phyloP scores from a whole-genome alignment of 2,329 filamentous ascomycete species.

The Aspergillus melleus region DNA sequence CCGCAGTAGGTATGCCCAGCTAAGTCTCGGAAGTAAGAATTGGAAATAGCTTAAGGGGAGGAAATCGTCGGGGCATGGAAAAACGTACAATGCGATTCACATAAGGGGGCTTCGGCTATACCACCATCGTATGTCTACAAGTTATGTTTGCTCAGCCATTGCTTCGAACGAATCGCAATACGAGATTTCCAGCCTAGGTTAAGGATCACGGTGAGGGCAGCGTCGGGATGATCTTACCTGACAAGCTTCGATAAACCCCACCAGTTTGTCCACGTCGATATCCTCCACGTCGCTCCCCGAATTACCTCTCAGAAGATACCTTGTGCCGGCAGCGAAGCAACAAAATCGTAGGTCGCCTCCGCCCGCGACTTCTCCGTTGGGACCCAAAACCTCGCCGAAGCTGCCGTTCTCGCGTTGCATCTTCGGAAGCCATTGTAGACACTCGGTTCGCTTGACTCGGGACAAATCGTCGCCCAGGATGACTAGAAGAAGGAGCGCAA shows the following conservation, averaged over 20 bases:
- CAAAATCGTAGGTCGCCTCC: conserved; percentile 85
- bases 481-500: conserved; percentile 75
- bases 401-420: conserved; percentile 84
- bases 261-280: conserved; percentile 70
- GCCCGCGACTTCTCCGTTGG: conserved; percentile 64
- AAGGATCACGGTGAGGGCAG: not conserved
- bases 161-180: not conserved
- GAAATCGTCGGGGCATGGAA: conserved; percentile 1
- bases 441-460: conserved; percentile 66
- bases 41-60: conserved; percentile 1
- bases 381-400: conserved; percentile 78
- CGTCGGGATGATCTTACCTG: conserved; percentile 45
- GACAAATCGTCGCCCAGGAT: conserved; percentile 63
- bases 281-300: conserved; percentile 59
- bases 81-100: conserved; percentile 76
- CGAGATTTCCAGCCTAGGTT: not conserved
- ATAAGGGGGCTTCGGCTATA: conserved; percentile 72
- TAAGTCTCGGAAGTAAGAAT: conserved; percentile 36
- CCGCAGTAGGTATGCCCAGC: conserved; percentile 91
- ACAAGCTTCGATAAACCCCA: conserved; percentile 68
- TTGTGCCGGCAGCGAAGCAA: conserved; percentile 76
- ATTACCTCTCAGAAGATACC: conserved; percentile 77
- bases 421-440: conserved; percentile 70
- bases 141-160: conserved; percentile 26
- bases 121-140: conserved; percentile 78